Conservation (phyloP, 306 rosid species). For the Quercus berberidifolia region DNA sequence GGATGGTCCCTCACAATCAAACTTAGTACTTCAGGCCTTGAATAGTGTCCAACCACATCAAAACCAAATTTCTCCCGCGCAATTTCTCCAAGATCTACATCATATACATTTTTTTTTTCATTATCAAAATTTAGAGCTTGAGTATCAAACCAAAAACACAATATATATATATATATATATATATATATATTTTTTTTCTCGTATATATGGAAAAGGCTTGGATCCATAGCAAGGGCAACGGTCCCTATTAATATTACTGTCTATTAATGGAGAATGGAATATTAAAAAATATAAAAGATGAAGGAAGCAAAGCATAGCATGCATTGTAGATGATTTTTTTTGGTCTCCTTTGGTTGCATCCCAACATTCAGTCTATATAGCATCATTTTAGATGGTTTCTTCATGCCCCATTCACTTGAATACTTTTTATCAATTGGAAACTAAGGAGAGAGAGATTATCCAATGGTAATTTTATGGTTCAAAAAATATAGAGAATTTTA, state of each 20-base stretch:
- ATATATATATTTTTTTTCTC: no score
- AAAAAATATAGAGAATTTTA: not conserved
- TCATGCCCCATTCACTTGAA: no score
- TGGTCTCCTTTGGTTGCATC: slow-evolving; percentile 49
- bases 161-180: no score
- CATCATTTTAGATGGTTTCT: slow-evolving; percentile 59
- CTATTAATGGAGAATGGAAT: not conserved
- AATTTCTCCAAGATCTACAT: slow-evolving; percentile 79
- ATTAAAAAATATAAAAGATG: not conserved
- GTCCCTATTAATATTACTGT: not conserved
- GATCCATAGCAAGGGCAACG: not conserved
- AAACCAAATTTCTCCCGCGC: slow-evolving; percentile 77
- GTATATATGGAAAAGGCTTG: not conserved
- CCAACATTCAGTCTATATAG: slow-evolving; percentile 87
- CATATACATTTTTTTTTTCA: not conserved
- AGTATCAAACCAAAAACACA: not conserved
- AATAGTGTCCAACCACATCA: slow-evolving; percentile 91
- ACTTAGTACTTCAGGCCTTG: slow-evolving; percentile 88
- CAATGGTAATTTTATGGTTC: not conserved
- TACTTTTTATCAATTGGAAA: slow-evolving; percentile 49
- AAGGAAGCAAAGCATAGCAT: not conserved
- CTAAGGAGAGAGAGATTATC: no score
- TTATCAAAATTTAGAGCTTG: no score
- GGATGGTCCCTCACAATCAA: slow-evolving; percentile 78
- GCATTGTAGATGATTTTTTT: not conserved